Evolutionary conservation across 768 basidiomycete genomes (phyloP).

Genomic region (Gyrodon lividus): DNA sequence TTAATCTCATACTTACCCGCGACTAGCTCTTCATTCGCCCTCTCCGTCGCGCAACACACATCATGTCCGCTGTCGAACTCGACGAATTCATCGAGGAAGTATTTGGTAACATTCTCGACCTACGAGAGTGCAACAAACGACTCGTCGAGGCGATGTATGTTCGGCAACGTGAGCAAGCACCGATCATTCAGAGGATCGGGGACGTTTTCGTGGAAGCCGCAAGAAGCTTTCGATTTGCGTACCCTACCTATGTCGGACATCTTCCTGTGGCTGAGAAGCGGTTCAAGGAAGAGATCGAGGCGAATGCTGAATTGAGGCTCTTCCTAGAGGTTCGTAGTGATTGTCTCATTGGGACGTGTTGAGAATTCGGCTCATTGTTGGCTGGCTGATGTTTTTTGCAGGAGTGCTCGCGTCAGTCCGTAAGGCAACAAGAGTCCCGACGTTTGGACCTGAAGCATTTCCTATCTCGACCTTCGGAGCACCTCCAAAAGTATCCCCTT

Average conservation of each 20-base stretch:
- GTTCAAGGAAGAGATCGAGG: constrained; percentile 82
- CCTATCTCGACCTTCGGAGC: constrained; percentile 59
- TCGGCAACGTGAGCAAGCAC: constrained; percentile 78
- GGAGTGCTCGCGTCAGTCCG: constrained; percentile 43
- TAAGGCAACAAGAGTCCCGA: constrained; percentile 52
- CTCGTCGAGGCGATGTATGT: constrained; percentile 86
- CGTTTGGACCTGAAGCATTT: constrained; percentile 64
- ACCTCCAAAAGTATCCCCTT: constrained; percentile 70
- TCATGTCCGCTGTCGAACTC: constrained; percentile 55
- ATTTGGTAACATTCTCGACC: constrained; percentile 84
- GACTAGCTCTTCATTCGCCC: constrained; percentile 54
- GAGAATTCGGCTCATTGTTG: neutral
- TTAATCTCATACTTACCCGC: constrained; percentile 32
- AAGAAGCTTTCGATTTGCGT: constrained; percentile 81
- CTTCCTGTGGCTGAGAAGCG: constrained; percentile 83
- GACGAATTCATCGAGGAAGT: constrained; percentile 88
- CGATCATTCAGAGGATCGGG: constrained; percentile 81
- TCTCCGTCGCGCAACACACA: constrained; percentile 52
- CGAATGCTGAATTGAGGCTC: constrained; percentile 75
- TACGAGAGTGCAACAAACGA: constrained; percentile 79
- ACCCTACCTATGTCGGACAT: constrained; percentile 83
- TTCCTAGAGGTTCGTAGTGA: constrained; percentile 72
- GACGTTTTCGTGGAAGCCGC: constrained; percentile 88
- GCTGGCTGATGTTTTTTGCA: constrained; percentile 4
- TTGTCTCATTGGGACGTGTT: neutral